Evolutionary conservation across 2,329 filamentous ascomycete species (phyloP), one percentile per base, ranked within the genome.

Genomic region (Penicillium paneum): DNA sequence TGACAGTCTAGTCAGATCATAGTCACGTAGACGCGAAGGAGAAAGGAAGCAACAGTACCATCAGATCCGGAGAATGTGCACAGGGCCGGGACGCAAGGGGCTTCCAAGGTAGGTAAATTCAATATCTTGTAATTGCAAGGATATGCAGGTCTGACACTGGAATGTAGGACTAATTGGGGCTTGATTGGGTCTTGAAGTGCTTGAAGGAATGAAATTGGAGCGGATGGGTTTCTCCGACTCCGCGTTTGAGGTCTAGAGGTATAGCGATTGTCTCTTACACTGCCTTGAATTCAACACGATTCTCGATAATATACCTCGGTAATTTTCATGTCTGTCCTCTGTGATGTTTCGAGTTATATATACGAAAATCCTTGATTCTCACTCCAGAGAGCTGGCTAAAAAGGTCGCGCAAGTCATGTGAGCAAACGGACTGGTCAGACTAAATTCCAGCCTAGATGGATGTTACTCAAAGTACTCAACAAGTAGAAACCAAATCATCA

Each of bases 21-120:
- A 46, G 36, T 41, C 31, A 57, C 50, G 48, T 49, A 58, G 39
- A 59, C 48, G 57, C 53, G 48, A 60, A 56, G 55, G 54, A 57
- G 36, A 62, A 67, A 60, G 58, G 58, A 60, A 58, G 49, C 53
- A 64, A 63, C 60, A 62, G 51, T 71, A 72, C 69, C 69, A 72
- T 71, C 48, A 61, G 63, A 65, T 65, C 60, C 63, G 58, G 57
- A 63, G 62, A 64, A 64, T 65, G 63, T 58, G 56, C 55, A 55
- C 58, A 59, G 57, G 61, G 55, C 56, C 55, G 55, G 48, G 56
- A 64, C 49, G 68, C 64, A 69, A 71, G 67, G 68, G 64, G 52
- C 17, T 44, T 24, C 11, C 13, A 34, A 35, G 31, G 32, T 45
- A 40, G 31, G 36, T 48, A 38, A 54, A 52, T 49, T 53, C 29